Base-by-base conservation (phyloP, 2,329 filamentous ascomycete genomes). In the Coleophoma cylindrospora region DNA sequence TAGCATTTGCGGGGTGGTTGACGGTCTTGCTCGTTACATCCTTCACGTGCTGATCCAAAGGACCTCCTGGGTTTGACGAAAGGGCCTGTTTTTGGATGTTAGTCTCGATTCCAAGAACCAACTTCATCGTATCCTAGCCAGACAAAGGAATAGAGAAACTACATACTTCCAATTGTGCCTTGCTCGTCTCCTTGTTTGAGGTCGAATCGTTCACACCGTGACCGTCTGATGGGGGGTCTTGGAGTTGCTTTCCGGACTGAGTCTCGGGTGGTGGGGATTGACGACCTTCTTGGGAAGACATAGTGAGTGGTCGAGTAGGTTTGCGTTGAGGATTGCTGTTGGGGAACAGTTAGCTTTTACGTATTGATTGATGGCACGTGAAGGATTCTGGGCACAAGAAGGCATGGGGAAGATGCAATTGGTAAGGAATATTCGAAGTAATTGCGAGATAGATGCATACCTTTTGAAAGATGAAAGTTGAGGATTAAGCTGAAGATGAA, bases 251-350 rank as follows among this genome's bases (percentile, higher is more conserved):
- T 52, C 80, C 84, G 36, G 75, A 72, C 70, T 89, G 87, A 58
- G 68, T 65, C 72, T 88, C 83, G 27, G 88, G 87, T 47, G 83
- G 73, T 54, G 90, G 91, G 33, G 90, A 95, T 71, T 95, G 80
- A 64, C 84, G 84, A 67, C 88, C 87, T 64, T 87, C 89, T 63
- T 57, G 83, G 66, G 57, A 53, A 54, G 57, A 60, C 62, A 57
- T 67, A 56, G 59, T 58, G 51, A 43, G 45, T 40, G 14, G 8
- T 15, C 15, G 13, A 8, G 37, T 40, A 19, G 19, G 17, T 44
- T 27, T 19, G 34, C 14, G 22, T 12, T 40, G 12, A n/a, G 45
- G 34, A 36, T 36, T 27, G 9, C 27, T 27, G 27, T 27, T 27
- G 27, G 9, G 27, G 41, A 27, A 44, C 19, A 14, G 21, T 17